phyloP scores from a whole-genome alignment of 164 flowering plant genomes.

The Saururus chinensis region DNA sequence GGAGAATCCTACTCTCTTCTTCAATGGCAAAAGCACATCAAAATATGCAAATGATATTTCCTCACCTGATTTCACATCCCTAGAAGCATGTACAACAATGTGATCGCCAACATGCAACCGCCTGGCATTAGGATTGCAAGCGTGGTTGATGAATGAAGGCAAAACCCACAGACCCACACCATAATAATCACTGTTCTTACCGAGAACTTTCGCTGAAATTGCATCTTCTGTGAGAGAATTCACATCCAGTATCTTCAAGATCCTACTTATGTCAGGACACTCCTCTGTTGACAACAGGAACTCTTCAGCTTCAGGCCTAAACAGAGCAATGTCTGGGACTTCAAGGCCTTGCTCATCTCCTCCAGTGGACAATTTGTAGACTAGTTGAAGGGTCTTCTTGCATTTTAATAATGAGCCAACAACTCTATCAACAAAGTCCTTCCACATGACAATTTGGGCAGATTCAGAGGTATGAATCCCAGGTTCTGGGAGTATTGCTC shows the following conservation, averaged over 20 bases:
- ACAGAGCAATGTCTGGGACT: conserved; percentile 50
- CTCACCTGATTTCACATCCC: conserved; percentile 75
- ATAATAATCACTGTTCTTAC: conserved; percentile 48
- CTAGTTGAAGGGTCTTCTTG: conserved; percentile 24
- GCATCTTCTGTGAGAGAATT: conserved; percentile 68
- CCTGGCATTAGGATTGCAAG: conserved; percentile 72
- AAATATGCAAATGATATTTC: conserved; percentile 80
- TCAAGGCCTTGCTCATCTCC: conserved; percentile 48
- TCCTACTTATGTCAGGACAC: conserved; percentile 27
- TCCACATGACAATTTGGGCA: conserved; percentile 80
- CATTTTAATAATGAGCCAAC: conserved; percentile 32
- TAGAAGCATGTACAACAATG: conserved; percentile 52
- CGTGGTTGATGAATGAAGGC: conserved; percentile 78
- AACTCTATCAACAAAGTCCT: conserved; percentile 59
- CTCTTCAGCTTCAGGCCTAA: conserved; percentile 46
- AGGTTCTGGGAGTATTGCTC: conserved; percentile 49
- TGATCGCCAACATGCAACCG: conserved; percentile 69
- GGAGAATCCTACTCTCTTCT: conserved; percentile 40
- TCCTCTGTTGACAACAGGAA: neutral
- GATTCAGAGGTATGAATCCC: conserved; percentile 32
- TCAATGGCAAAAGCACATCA: conserved; percentile 44
- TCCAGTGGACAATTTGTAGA: conserved; percentile 40
- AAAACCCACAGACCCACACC: conserved; percentile 83
- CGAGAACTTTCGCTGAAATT: conserved; percentile 48
- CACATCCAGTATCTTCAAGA: conserved; percentile 65